Evolutionary conservation across 1,139 yeast species (phyloP).

Genomic region (Arxiozyma telluris): DNA sequence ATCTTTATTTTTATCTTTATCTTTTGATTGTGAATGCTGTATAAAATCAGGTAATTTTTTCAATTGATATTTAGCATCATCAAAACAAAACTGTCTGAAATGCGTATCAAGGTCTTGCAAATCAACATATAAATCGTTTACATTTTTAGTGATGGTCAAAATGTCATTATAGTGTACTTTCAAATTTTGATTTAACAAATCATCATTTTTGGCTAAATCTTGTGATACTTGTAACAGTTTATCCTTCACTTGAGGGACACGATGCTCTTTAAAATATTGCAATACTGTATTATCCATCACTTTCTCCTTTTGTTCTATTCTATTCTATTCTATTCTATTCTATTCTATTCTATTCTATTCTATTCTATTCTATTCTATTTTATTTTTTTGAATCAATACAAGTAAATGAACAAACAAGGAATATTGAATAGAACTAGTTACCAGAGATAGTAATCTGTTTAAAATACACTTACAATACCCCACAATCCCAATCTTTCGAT

Average conservation of each 20-base stretch:
- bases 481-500: too few species aligned
- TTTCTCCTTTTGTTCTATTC: too few species aligned
- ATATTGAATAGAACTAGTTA: too few species aligned
- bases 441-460: too few species aligned
- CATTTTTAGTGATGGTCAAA: slow-evolving; percentile 18
- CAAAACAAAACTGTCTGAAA: slow-evolving; percentile 26
- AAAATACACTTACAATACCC: too few species aligned
- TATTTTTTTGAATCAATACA: too few species aligned
- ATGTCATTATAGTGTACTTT: slow-evolving; percentile 19
- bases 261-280: slow-evolving; percentile 6
- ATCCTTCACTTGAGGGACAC: slow-evolving; percentile 8
- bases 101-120: slow-evolving; percentile 18
- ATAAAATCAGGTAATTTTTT: slow-evolving; percentile 13
- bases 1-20: background rate
- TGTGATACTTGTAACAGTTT: slow-evolving; percentile 5
- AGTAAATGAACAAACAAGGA: too few species aligned
- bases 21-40: background rate
- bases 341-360: too few species aligned
- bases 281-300: slow-evolving; percentile 3
- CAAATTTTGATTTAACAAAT: slow-evolving; percentile 15
- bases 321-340: too few species aligned
- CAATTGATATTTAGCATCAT: slow-evolving; percentile 22
- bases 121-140: slow-evolving; percentile 11
- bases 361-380: too few species aligned
- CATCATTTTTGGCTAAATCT: slow-evolving; percentile 9